Evolutionary conservation across 2,329 filamentous ascomycete species (phyloP).

Genomic region (Monilinia fructicola): DNA sequence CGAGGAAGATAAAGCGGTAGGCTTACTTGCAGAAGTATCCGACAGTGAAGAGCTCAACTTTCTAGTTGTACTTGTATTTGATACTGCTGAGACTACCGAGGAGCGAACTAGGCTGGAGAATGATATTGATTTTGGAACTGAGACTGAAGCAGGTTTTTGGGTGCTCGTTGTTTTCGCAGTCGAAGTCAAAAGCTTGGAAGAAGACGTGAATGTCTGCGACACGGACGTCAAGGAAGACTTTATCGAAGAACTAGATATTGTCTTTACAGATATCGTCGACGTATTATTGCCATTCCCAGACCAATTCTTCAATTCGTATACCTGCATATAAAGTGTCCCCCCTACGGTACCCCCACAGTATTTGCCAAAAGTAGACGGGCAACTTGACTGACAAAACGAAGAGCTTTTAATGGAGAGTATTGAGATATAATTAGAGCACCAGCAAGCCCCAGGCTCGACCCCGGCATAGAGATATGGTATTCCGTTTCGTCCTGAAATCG

Average conservation of each 20-base stretch:
- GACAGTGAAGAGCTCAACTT: background rate
- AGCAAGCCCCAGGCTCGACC: slow-evolving; percentile 13
- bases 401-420: background rate
- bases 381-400: slow-evolving; percentile 12
- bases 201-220: background rate
- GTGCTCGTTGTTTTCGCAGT: background rate
- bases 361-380: background rate
- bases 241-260: background rate
- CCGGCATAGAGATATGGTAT: slow-evolving; percentile 10
- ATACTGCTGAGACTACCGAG: background rate
- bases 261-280: background rate
- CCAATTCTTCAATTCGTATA: slow-evolving; percentile 9
- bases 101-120: background rate
- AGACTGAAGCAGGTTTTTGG: background rate
- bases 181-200: background rate
- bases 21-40: background rate
- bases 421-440: slow-evolving; percentile 12
- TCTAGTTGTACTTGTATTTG: background rate
- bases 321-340: slow-evolving; percentile 7
- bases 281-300: background rate
- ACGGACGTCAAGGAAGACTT: background rate
- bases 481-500: background rate
- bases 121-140: background rate
- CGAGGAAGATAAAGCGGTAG: background rate
- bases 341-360: background rate